Percentiles rank a stretch among this genome's conserved stretches.
Evolutionary conservation across 352 stramenopile species (phyloP).

Genomic region (Phytophthora melonis): DNA sequence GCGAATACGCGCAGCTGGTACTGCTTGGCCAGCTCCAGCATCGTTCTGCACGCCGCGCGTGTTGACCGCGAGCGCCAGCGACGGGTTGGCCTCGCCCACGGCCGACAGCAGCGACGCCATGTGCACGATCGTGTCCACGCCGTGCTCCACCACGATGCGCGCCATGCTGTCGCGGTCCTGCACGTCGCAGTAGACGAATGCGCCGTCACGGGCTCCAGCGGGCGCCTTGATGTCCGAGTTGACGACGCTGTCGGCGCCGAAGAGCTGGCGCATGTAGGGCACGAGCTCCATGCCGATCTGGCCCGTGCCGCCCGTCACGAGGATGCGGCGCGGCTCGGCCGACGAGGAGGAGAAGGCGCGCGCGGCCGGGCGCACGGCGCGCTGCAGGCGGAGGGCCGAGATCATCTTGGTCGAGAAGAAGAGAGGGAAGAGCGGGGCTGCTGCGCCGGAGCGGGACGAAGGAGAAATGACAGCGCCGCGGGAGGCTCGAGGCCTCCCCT

Average conservation of each 20-base stretch:
- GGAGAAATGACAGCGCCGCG: constrained; percentile 23
- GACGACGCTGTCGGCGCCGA: constrained; percentile 69
- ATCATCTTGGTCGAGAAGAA: constrained; percentile 25
- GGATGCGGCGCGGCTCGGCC: constrained; percentile 52
- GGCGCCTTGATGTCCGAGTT: constrained; percentile 87
- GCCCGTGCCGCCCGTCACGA: constrained; percentile 83
- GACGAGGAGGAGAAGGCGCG: constrained; percentile 20
- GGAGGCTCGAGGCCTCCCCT: too few relatives aligned
- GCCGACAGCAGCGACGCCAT: constrained; percentile 92
- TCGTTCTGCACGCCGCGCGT: constrained; percentile 91
- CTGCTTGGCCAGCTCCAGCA: constrained; percentile 89
- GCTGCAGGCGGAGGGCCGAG: constrained; percentile 17
- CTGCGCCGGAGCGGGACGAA: constrained; percentile 25
- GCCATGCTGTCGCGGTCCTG: constrained; percentile 76
- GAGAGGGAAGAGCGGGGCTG: too few relatives aligned
- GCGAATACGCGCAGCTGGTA: constrained; percentile 91
- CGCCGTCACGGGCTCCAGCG: constrained; percentile 52
- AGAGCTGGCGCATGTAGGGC: constrained; percentile 74
- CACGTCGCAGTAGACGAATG: constrained; percentile 88
- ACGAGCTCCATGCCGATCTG: constrained; percentile 91
- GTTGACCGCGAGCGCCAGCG: constrained; percentile 91
- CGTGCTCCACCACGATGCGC: constrained; percentile 89
- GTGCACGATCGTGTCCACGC: constrained; percentile 91
- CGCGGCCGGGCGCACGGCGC: constrained; percentile 5
- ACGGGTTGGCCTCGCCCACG: constrained; percentile 91